phyloP scores from a whole-genome alignment of 345 rosid genomes.

The Eucalyptus marginata region DNA sequence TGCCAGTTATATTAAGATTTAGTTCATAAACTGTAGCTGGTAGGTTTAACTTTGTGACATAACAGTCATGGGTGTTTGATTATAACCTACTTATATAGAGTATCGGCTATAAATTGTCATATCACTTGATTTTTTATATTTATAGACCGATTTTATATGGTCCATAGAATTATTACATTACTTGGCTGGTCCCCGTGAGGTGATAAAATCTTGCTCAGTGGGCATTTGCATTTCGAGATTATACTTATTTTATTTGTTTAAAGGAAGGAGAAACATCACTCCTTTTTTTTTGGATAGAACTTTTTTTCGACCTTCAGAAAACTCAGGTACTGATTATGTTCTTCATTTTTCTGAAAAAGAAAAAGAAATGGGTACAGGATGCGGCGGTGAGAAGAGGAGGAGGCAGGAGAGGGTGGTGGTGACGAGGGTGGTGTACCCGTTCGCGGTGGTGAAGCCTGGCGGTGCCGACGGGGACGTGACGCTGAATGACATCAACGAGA shows the following conservation, averaged over 20 bases:
- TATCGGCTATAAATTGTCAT: neutral
- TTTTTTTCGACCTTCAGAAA: neutral
- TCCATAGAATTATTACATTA: neutral
- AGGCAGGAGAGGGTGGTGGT: constrained; percentile 44
- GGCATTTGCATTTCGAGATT: neutral
- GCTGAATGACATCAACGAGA: constrained; percentile 71
- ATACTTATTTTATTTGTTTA: neutral
- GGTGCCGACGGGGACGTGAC: constrained; percentile 75
- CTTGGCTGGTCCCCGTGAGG: neutral
- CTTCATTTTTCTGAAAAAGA: neutral
- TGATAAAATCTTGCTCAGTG: neutral
- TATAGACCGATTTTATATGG: neutral
- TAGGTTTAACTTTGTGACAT: neutral
- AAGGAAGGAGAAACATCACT: neutral
- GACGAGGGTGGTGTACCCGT: constrained; percentile 73
- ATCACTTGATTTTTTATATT: neutral
- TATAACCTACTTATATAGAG: neutral
- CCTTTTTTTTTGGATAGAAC: neutral
- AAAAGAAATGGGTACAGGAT: neutral
- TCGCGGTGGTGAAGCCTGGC: constrained; percentile 94
- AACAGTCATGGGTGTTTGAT: neutral
- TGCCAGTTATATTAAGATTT: neutral
- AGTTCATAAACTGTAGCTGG: neutral
- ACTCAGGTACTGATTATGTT: neutral
- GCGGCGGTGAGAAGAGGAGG: neutral